Base-by-base conservation (phyloP, 495 filamentous ascomycete species). In the Astrothelium subdiscretum region DNA sequence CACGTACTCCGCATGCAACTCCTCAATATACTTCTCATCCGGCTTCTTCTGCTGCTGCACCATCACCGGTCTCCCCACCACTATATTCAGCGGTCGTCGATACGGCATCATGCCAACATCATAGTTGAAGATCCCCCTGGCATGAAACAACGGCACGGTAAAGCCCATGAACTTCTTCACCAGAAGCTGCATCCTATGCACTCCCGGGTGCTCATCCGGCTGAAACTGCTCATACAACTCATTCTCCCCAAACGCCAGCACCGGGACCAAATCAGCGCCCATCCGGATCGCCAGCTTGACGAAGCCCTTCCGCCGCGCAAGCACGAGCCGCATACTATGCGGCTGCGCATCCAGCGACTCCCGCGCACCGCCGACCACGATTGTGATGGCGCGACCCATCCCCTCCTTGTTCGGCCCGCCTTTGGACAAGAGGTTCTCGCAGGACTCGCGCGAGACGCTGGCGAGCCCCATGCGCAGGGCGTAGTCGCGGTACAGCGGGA, bases 101-200 rank as follows among this genome's bases (percentile, higher is more conserved):
- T 97, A 97, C 6, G 94, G 94, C 89, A 97, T 88, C 59, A 97
- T 70, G 0, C 94, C 94, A 1, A 96, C 89, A 71, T 98, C 94
- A 65, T 98, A 97, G 69, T 98, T 98, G 73, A 97, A 97, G 10
- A 97, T 86, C 1, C 94, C 94, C 43, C 67, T 59, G 10, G 67
- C 67, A 74, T 96, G 92, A 62, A 97, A 85, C 31, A 96, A 75
- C 2, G 94, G 94, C 2, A 97, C 79, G 0, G 94, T 97, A 68
- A 96, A 98, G n/a, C 94, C 94, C 73, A 94, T 78, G 1, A 86
- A 76, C 62, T 84, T 85, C 76, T 97, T 92, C 31, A 94, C 77
- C 13, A 86, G 73, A 77, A 94, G 82, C 73, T 98, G 94, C 20
- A 87, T 64, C 70, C 81, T 83, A 72, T 90, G 85, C 62, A 97